phyloP scores from a whole-genome alignment of 805 yeast genomes.

The Zygotorulaspora florentina region DNA sequence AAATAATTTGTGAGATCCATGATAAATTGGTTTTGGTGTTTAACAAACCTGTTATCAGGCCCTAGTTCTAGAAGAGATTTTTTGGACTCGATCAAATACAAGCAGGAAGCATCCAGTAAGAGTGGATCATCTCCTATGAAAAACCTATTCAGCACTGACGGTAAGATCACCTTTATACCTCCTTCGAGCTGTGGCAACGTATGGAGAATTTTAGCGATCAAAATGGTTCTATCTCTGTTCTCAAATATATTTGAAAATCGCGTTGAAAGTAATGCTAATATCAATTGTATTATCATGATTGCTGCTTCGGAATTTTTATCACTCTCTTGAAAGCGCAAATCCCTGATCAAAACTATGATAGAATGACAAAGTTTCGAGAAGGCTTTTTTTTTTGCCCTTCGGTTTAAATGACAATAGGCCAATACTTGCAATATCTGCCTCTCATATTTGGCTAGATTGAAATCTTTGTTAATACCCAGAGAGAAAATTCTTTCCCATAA shows the following conservation, averaged over 20 bases:
- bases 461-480: slow-evolving; percentile 5
- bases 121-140: slow-evolving; percentile 25
- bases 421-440: slow-evolving; percentile 14
- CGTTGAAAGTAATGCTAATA: slow-evolving; percentile 14
- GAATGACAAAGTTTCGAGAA: slow-evolving; percentile 12
- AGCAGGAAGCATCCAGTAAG: slow-evolving; percentile 22
- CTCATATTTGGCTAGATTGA: background rate
- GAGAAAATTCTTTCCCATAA: slow-evolving; percentile 12
- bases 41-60: slow-evolving; percentile 15
- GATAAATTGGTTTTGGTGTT: slow-evolving; percentile 25
- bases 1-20: slow-evolving; percentile 30
- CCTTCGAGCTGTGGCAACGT: slow-evolving; percentile 1
- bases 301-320: slow-evolving; percentile 2
- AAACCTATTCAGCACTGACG: slow-evolving; percentile 16
- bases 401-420: slow-evolving; percentile 19
- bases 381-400: background rate
- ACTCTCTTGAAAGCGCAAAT: slow-evolving; percentile 11
- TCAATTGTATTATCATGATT: slow-evolving; percentile 14
- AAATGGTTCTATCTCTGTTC: slow-evolving; percentile 14
- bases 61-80: slow-evolving; percentile 13
- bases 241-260: slow-evolving; percentile 12
- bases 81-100: slow-evolving; percentile 18
- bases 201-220: slow-evolving; percentile 11
- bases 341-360: slow-evolving; percentile 14
- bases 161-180: background rate